Percentiles rank a stretch among this genome's conserved stretches.
These are phyloP conservation scores for Malus hybrid DNA, from an alignment of 331 rosid species.

Conservation along the genomic window DNA sequence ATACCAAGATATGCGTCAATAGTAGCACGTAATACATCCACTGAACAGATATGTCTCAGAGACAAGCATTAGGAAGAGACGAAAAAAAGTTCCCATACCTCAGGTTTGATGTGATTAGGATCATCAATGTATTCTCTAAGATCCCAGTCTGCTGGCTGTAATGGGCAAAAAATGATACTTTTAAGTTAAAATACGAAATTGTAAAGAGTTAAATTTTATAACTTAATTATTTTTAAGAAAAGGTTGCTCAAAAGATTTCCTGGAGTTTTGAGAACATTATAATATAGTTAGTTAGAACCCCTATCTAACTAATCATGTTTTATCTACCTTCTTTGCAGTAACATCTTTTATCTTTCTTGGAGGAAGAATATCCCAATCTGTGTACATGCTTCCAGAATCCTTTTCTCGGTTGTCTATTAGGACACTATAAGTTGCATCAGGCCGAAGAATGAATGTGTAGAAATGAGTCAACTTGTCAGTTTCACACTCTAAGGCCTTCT, in stretches of 20 bases:
- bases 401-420: conserved; percentile 73
- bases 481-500: conserved; percentile 80
- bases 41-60: conserved; percentile 2
- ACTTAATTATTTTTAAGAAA: neutral
- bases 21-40: conserved; percentile 5
- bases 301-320: conserved; percentile 41
- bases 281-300: conserved; percentile 19
- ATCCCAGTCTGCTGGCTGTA: conserved; percentile 80
- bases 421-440: conserved; percentile 69
- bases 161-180: conserved; percentile 4
- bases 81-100: conserved; percentile 31
- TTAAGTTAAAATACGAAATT: conserved; percentile 2
- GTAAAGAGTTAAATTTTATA: neutral
- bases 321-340: conserved; percentile 73
- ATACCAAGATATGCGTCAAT: conserved; percentile 15
- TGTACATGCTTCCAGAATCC: conserved; percentile 82
- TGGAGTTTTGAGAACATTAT: neutral
- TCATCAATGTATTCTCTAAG: conserved; percentile 69
- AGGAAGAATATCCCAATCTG: conserved; percentile 91
- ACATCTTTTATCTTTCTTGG: conserved; percentile 58
- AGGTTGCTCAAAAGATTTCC: neutral
- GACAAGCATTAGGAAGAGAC: neutral
- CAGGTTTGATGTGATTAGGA: conserved; percentile 51
- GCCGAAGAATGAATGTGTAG: conserved; percentile 73
- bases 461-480: conserved; percentile 79